Conservation (phyloP, 2,329 filamentous ascomycete species). For the Plenodomus tracheiphilus region DNA sequence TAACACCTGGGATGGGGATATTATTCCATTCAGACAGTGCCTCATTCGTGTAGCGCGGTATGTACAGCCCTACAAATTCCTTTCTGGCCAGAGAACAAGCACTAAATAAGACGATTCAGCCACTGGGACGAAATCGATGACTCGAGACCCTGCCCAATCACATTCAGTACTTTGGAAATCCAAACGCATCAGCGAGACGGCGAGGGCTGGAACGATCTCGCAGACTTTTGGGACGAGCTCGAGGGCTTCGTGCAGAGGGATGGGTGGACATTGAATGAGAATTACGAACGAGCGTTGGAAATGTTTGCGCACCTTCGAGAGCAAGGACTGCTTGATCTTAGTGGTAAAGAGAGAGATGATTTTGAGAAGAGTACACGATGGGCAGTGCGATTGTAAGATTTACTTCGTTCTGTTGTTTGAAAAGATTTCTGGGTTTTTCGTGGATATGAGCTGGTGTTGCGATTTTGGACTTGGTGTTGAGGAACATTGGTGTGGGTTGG, state of each 20-base stretch:
- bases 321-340: conserved; percentile 33
- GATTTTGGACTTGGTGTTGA: too few species aligned
- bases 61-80: conserved; percentile 10
- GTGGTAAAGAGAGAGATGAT: conserved; percentile 33
- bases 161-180: conserved; percentile 21
- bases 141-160: conserved; percentile 33
- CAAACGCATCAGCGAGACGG: conserved; percentile 24
- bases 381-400: too few species aligned
- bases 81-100: too few species aligned
- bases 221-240: conserved; percentile 44
- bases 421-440: background rate
- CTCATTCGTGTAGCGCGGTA: conserved; percentile 38
- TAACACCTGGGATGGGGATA: conserved; percentile 38
- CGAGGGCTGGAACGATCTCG: conserved; percentile 35
- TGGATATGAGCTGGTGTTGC: too few species aligned
- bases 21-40: conserved; percentile 37
- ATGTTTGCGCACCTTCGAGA: conserved; percentile 43
- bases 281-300: conserved; percentile 40
- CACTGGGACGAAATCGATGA: conserved; percentile 37
- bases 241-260: conserved; percentile 41
- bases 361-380: conserved; percentile 33
- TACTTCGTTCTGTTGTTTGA: too few species aligned
- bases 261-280: conserved; percentile 44
- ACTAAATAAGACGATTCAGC: too few species aligned
- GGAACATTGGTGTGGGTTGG: too few species aligned